Evolutionary conservation across 140 eudicot species (phyloP), one percentile per base, ranked within the genome.

Genomic region (Anethum foeniculum): DNA sequence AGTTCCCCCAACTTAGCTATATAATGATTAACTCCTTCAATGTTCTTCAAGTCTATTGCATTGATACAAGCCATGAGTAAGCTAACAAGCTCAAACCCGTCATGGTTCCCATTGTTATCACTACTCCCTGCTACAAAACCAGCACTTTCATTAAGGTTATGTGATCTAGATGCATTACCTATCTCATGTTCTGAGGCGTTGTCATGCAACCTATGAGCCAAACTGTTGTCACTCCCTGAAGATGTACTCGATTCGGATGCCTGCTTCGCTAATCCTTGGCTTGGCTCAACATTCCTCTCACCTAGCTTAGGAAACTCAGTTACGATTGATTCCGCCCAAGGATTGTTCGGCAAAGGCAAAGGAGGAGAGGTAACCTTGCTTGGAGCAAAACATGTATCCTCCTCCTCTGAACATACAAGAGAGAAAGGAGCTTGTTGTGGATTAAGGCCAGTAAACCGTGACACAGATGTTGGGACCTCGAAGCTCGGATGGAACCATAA

Each of bases 1-100:
- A 84, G 88, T 64, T 94, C 96, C 52, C 99, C 99, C 27, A 94
- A 85, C 65, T 86, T 89, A 14, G 92, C 87, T 14, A 92, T 81
- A 78, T 80, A 89, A 65, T 89, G 95, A 80, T 84, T 85, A 64
- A 91, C 73, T 7, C 83, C 89, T 38, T 86, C 83, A 72, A 93
- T 85, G 85, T 93, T 93, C 87, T 90, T 95, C 51, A 83, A 81
- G 32, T 86, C 80, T n/a, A 95, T 89, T 36, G 97, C 92, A 64
- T 93, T 97, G 51, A 86, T 86, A 83, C 99, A 92, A 38, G 89
- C 88, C 82, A 91, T 87, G 65, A 95, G 88, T 54, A 90, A 85
- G 88, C 90, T 91, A 47, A 95, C 82, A n/a, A 95, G 90, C 98
- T 92, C 97, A n/a, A 89, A 85, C 25, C 88, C 96, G 44, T 87